Evolutionary conservation across 2,329 filamentous ascomycete species (phyloP), one percentile per base, ranked within the genome.

Genomic region (Hypoxylon sp.): DNA sequence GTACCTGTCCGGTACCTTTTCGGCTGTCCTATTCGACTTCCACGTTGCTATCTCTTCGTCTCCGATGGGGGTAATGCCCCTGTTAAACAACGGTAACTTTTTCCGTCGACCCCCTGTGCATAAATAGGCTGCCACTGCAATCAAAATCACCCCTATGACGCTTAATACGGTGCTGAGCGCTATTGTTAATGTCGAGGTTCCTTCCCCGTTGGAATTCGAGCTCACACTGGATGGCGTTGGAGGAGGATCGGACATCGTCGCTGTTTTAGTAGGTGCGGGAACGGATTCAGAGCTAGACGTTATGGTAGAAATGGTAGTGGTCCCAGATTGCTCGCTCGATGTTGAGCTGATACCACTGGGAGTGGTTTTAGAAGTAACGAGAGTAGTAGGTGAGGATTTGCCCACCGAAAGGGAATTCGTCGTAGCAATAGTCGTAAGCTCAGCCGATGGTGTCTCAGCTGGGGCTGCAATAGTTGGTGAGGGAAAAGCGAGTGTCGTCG

Each of bases 11-110:
- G 54, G 61, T 29, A 75, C 74, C 69, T 80, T 80, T 71, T 76
- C 80, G 42, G 74, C 70, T 11, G 72, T 62, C 8, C 75, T 76
- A 58, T 79, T 80, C 29, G 80, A 79, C 74, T 87, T 89, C 89
- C 89, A 91, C 3, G 87, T 88, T 71, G 87, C 87, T 65, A 91
- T 91, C 75, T 91, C 89, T 66, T 90, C 88, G 72, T 91, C 89
- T 68, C 86, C 84, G 65, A 91, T 89, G 11, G 89, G 88, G 0
- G 87, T 87, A 48, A 87, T 86, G 52, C 86, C 87, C 55, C 88
- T 81, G 55, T 82, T 81, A 70, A 87, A 82, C 61, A 89, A 81
- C 3, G 80, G 80, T 11, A 76, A 70, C 35, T 78, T 78, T 50
- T 76, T 80, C 51, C 81, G 81, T 46, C 81, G 79, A 44, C 77